phyloP scores from a whole-genome alignment of 768 basidiomycete species.

The Daedaleopsis nitida region DNA sequence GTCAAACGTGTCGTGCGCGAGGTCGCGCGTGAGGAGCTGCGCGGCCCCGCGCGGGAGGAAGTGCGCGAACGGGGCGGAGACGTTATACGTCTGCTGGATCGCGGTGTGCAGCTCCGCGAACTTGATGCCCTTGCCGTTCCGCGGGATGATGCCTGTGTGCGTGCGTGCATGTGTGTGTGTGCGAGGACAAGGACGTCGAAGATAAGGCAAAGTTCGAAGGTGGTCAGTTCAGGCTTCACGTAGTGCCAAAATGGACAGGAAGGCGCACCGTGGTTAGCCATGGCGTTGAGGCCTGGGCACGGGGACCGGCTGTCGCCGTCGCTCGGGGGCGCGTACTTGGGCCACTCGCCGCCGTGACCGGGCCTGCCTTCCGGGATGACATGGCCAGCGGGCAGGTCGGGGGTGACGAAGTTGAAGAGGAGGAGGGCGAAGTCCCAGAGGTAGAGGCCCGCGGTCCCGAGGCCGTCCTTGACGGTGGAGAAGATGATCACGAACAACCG shows the following conservation, averaged over 20 bases:
- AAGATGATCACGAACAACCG: neutral
- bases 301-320: conserved; percentile 66
- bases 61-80: conserved; percentile 64
- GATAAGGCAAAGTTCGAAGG: too few relatives aligned
- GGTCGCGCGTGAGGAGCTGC: conserved; percentile 55
- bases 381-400: conserved; percentile 48
- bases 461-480: neutral
- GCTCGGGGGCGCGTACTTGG: conserved; percentile 55
- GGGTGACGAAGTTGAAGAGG: conserved; percentile 51
- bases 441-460: conserved; percentile 30
- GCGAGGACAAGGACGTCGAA: too few relatives aligned
- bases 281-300: conserved; percentile 72
- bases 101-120: conserved; percentile 49
- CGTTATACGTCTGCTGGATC: conserved; percentile 67
- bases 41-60: conserved; percentile 68
- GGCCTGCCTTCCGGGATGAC: conserved; percentile 38
- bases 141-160: conserved; percentile 50
- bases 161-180: neutral
- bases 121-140: conserved; percentile 68
- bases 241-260: neutral
- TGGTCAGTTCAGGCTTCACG: neutral
- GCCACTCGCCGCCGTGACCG: conserved; percentile 64
- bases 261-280: conserved; percentile 73
- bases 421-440: conserved; percentile 54
- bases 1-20: conserved; percentile 59